A percentile compares a stretch with the other conserved stretches of the same genome.
These are phyloP conservation scores for Arthrobotrys megalospora DNA, from an alignment of 2,329 filamentous ascomycete species.

Conservation along the genomic window DNA sequence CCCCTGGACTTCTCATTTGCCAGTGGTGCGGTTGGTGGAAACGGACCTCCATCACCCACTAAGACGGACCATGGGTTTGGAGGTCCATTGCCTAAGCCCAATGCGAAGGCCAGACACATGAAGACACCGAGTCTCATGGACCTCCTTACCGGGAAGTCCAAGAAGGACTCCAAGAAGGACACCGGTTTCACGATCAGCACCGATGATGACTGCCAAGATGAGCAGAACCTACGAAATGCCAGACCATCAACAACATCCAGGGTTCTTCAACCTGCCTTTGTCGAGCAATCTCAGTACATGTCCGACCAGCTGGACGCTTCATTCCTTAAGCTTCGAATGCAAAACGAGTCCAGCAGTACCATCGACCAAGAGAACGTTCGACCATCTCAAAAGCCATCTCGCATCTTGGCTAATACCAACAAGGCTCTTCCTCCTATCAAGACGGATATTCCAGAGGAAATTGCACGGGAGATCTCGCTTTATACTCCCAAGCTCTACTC, in stretches of 20 bases:
- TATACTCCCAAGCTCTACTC: conserved; percentile 51
- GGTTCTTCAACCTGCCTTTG: conserved; percentile 32
- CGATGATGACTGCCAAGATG: conserved; percentile 41
- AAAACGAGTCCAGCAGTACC: conserved; percentile 14
- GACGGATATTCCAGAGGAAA: conserved; percentile 41
- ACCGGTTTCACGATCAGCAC: conserved; percentile 50
- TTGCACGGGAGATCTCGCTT: conserved; percentile 45
- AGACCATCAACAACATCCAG: conserved; percentile 8
- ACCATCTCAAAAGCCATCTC: conserved; percentile 12
- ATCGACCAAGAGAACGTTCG: conserved; percentile 42
- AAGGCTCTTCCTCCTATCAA: conserved; percentile 53
- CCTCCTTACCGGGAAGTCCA: conserved; percentile 40
- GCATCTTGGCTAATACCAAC: conserved; percentile 22
- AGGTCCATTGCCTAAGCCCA: conserved; percentile 32
- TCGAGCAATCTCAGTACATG: conserved; percentile 19
- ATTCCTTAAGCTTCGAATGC: conserved; percentile 33
- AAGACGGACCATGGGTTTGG: conserved; percentile 34
- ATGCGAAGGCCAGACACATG: conserved; percentile 26
- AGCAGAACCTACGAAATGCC: background rate
- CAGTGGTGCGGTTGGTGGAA: background rate
- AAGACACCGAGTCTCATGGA: conserved; percentile 52
- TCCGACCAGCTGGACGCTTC: conserved; percentile 18
- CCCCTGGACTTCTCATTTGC: conserved; percentile 44
- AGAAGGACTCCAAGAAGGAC: conserved; percentile 46
- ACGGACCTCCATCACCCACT: conserved; percentile 13